Base-by-base conservation (phyloP, 164 flowering plant species). In the Berberis thunbergii region DNA sequence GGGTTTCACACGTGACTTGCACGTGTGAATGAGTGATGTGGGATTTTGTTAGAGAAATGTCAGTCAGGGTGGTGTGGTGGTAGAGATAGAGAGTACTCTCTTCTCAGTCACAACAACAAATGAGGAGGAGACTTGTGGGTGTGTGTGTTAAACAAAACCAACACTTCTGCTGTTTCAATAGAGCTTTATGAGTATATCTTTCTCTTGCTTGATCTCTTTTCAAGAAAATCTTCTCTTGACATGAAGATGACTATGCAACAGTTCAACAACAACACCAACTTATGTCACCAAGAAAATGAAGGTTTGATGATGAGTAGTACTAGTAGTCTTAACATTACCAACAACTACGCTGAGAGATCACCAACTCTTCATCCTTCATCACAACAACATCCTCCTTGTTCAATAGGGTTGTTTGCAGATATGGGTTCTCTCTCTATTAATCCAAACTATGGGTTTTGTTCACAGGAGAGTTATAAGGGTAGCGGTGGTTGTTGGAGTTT, bases 321-420 rank as follows among this genome's bases (percentile, higher is more conserved):
- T 54, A 69, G 56, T 72, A 69, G 67, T 49, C 26, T 66, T 42
- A 56, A 65, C 60, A 60, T 73, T 46, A 69, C 52, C 49, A 53
- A 26, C 68, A 49, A 59, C 53, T 48, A 12, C 66, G 58, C 77
- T 53, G 64, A 67, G 12, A 50, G 8, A n/a, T 26, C 26, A 40
- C 45, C 70, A 60, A 43, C 26, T 26, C 26, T 26, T 26, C 26
- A 26, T 26, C 26, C 26, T 26, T 26, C 26, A 26, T 26, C 26
- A 26, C 26, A 26, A 26, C 26, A 26, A 26, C 26, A 26, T 49
- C 49, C 64, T 68, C 41, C 72, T 57, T 42, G 54, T 69, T 72
- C 79, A 65, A 67, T 77, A 78, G 86, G 80, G 9, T 65, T 78
- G 75, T 79, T 81, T 76, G 78, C 84, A 50, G 86, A 81, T 57